Evolutionary conservation across 2,329 filamentous ascomycete genomes (phyloP), one percentile per base, ranked within the genome.

Genomic region (Fusarium foetens): DNA sequence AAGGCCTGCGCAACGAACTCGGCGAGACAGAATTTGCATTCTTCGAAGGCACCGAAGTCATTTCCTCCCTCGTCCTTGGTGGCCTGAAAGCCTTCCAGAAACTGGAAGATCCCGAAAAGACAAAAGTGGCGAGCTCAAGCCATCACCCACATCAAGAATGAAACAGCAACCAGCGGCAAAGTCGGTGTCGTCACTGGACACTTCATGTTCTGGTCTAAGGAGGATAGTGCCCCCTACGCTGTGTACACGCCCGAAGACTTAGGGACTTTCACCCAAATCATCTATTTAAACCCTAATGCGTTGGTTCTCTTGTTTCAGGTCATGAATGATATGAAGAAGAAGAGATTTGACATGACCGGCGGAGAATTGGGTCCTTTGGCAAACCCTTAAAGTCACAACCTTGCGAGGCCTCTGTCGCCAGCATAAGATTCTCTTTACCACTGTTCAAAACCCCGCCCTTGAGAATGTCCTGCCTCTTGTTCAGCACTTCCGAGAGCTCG

Each of bases 181-280:
- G 68, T 78, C 9, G 88, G 78, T 3, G 72, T 92, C 6, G 85
- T 91, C 6, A 79, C 86, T 8, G 88, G 88, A 0, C 87, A 91
- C 74, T 86, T 82, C 74, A 86, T 86, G 80, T 86, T 91, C 70
- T 90, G 87, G 86, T 8, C 66, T 0, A 81, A 86, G 31, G 8
- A 79, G 82, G 29, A 82, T 0, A 64, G 75, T 13, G 41, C 31
- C n/a, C 78, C 76, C 36, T 23, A 75, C 2, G 21, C 68, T 10
- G 82, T 88, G 0, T 82, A 78, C 55, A 90, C 86, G 1, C 16
- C 77, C 4, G 79, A 73, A 12, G 89, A 91, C 62, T 53, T 84
- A 8, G 46, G 80, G 0, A 82, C 77, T 0, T 91, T 84, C 75
- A 89, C 87, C 0, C 88, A 91, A 70, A 87, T 92, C 19, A 46